Conservation (phyloP, 2,329 filamentous ascomycete genomes). For the Pyrenochaeta sp. region DNA sequence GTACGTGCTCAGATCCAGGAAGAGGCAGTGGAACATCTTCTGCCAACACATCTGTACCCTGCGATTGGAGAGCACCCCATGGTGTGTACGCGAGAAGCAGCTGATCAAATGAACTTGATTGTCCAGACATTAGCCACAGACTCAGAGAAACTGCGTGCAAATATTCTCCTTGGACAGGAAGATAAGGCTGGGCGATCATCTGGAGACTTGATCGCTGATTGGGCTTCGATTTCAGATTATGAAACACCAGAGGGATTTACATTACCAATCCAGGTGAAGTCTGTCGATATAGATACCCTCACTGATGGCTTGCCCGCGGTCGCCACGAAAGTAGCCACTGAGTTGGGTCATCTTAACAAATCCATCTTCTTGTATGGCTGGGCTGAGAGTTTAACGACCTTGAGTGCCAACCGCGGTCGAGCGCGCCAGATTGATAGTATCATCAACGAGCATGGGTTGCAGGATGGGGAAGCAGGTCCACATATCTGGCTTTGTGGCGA, state of each 20-base stretch:
- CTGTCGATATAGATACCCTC: constrained; percentile 53
- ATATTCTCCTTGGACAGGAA: constrained; percentile 64
- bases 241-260: constrained; percentile 61
- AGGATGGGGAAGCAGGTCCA: constrained; percentile 66
- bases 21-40: constrained; percentile 68
- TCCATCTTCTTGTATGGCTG: constrained; percentile 79
- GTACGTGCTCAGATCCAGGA: constrained; percentile 71
- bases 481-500: constrained; percentile 71
- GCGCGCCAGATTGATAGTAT: constrained; percentile 70
- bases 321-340: constrained; percentile 54
- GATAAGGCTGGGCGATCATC: constrained; percentile 15
- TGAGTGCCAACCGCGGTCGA: constrained; percentile 75
- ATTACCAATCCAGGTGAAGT: constrained; percentile 68
- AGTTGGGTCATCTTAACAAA: constrained; percentile 69
- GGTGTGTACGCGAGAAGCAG: constrained; percentile 73
- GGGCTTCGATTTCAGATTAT: constrained; percentile 61
- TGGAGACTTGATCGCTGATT: constrained; percentile 27
- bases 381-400: constrained; percentile 68
- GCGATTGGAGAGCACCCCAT: constrained; percentile 65
- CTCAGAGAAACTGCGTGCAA: constrained; percentile 62
- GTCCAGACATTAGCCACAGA: constrained; percentile 51
- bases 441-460: constrained; percentile 61
- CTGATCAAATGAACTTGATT: constrained; percentile 65
- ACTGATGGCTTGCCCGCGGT: constrained; percentile 54
- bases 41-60: constrained; percentile 70